Conservation (phyloP, 495 filamentous ascomycete genomes). For the Recurvomyces mirabilis region DNA sequence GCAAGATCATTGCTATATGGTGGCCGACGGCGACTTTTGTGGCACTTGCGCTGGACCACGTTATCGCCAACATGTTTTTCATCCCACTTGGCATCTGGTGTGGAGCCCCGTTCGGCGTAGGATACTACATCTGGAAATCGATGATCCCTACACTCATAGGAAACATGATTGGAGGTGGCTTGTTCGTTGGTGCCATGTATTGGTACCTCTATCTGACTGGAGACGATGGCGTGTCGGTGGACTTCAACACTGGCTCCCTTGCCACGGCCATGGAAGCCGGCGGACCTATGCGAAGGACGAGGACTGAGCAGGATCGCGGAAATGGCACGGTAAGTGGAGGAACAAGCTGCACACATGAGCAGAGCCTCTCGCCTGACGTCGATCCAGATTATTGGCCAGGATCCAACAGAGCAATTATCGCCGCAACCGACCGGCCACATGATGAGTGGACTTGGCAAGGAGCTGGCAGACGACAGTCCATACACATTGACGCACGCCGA, state of each 20-base stretch:
- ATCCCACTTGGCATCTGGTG: slow-evolving; percentile 47
- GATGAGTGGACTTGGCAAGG: not conserved
- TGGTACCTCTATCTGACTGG: slow-evolving; percentile 13
- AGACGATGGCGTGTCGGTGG: not conserved
- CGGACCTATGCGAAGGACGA: not conserved
- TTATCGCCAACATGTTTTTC: slow-evolving; percentile 56
- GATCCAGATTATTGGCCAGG: too few species aligned
- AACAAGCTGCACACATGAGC: too few species aligned
- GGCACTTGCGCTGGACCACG: slow-evolving; percentile 48
- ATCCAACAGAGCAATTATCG: too few species aligned
- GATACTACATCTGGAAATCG: slow-evolving; percentile 53
- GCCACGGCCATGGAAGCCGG: not conserved
- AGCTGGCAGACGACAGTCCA: not conserved
- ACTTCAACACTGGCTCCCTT: slow-evolving; percentile 1
- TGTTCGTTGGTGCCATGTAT: slow-evolving; percentile 11
- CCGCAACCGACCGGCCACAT: not conserved
- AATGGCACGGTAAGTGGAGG: too few species aligned
- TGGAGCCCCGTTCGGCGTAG: slow-evolving; percentile 39
- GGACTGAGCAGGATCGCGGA: not conserved
- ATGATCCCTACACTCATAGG: slow-evolving; percentile 49
- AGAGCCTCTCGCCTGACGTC: too few species aligned
- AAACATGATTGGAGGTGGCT: slow-evolving; percentile 38
- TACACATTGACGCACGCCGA: not conserved
- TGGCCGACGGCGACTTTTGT: slow-evolving; percentile 51
- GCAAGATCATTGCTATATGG: slow-evolving; percentile 51